A percentile compares a stretch with the other conserved stretches of the same genome.
These are phyloP conservation scores for Eucalyptus shirleyi DNA, from an alignment of 345 rosid species.

Conservation along the genomic window DNA sequence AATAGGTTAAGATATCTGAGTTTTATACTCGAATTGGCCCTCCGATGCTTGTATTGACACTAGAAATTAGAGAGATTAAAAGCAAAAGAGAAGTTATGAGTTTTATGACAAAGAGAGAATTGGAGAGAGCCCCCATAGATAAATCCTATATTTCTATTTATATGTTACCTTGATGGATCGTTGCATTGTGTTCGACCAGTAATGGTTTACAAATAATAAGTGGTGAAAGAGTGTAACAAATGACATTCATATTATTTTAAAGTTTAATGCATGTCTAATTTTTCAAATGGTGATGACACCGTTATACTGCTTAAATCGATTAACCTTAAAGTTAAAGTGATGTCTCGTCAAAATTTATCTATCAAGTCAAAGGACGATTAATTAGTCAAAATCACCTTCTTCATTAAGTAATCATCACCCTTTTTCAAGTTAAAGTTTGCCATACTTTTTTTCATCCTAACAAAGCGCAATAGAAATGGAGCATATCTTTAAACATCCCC, in stretches of 20 bases:
- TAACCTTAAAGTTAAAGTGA: not conserved
- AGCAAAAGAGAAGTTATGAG: not conserved
- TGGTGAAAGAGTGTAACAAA: rapidly evolving
- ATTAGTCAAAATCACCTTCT: not conserved
- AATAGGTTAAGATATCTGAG: rapidly evolving
- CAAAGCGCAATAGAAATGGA: not conserved
- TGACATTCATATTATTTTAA: not conserved
- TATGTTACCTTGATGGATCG: not conserved
- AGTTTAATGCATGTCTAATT: not conserved
- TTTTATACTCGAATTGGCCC: rapidly evolving
- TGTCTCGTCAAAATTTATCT: not conserved
- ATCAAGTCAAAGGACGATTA: rapidly evolving
- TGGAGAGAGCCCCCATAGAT: not conserved
- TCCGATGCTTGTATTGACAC: not conserved
- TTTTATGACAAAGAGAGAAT: rapidly evolving
- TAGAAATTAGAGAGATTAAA: not conserved
- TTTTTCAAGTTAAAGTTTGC: not conserved
- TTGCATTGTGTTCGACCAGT: rapidly evolving
- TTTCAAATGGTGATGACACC: not conserved
- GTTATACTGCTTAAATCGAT: not conserved
- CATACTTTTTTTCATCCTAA: not conserved
- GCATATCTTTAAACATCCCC: not conserved
- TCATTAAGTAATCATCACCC: not conserved
- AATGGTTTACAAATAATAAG: not conserved
- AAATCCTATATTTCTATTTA: not conserved